Evolutionary conservation across 352 stramenopile genomes (phyloP), one percentile per base, ranked within the genome.

Genomic region (Saprolegnia parasitica): DNA sequence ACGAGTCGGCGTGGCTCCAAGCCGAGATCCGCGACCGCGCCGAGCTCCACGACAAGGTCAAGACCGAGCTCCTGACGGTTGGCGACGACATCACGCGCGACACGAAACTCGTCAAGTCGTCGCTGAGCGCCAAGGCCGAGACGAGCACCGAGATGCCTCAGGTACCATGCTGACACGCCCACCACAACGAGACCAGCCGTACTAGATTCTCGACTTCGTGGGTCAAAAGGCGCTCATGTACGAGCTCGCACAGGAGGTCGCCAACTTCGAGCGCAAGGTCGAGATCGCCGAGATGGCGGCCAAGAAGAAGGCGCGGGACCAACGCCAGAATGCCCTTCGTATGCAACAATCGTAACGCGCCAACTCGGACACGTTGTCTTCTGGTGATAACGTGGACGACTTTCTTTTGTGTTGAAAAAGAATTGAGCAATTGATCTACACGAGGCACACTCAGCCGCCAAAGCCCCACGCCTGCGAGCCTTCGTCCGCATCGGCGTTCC

Each of bases 201-300:
- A 11, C n/a, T 50, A 85, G 78, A 87, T 96, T 56, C 71, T 96
- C n/a, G 89, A 97, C 73, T 97, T 97, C 63, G 86, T 98, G 5
- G 74, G 71, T 0, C 89, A 97, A 67, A 97, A 96, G 64, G 84
- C 84, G 42, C 86, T 96, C 50, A 86, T 94, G 75, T 97, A 93
- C 57, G 86, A 96, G 50, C 72, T 98, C 20, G 77, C 95, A 60
- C 75, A 88, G 21, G 79, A 91, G 52, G 77, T 97, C 68, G 93
- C 87, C 54, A 96, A 96, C 73, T 98, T 96, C 73, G 86, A 96
- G 61, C 86, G 93, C 39, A 98, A 98, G 74, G 81, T 98, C 24
- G 91, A 97, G 70, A 97, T 97, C 62, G 81, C 86, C 4, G 89
- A 97, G 58, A 93, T 95, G 49, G 88, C 87, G 0, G 75, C 81